These are phyloP conservation scores for Yarrowia hollandica DNA, from an alignment of 805 yeast species.

Conservation along the genomic window DNA sequence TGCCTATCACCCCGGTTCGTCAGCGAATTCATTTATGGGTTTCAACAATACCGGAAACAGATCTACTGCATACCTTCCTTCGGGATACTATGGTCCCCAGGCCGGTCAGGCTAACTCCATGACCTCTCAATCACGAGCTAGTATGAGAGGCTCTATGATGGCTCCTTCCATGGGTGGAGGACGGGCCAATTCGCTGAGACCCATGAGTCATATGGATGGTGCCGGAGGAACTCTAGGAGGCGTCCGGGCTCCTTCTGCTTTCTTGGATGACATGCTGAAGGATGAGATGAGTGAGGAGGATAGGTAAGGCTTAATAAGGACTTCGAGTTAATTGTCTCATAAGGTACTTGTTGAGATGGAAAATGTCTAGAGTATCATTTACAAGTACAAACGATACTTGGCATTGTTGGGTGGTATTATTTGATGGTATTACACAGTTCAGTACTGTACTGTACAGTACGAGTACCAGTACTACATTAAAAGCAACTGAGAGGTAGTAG, in stretches of 20 bases:
- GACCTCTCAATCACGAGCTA: slow-evolving; percentile 21
- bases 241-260: slow-evolving; percentile 43
- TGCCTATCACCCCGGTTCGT: slow-evolving; percentile 5
- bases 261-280: slow-evolving; percentile 43
- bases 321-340: no score
- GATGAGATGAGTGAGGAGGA: slow-evolving; percentile 31
- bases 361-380: no score
- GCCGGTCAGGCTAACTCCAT: slow-evolving; percentile 7
- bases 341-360: no score
- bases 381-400: no score
- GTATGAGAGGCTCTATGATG: slow-evolving; percentile 22
- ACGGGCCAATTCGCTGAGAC: slow-evolving; percentile 10
- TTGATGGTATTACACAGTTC: neutral
- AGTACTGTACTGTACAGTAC: neutral
- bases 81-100: slow-evolving; percentile 37
- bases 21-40: slow-evolving; percentile 29
- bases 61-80: slow-evolving; percentile 37
- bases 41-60: slow-evolving; percentile 30
- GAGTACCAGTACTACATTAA: no score
- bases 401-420: neutral
- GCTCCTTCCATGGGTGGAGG: slow-evolving; percentile 8
- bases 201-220: slow-evolving; percentile 28
- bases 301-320: no score
- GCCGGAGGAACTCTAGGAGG: neutral
- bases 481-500: slow-evolving; percentile 1